phyloP scores from a whole-genome alignment of 1,139 yeast species.

The Pichia sp. region DNA sequence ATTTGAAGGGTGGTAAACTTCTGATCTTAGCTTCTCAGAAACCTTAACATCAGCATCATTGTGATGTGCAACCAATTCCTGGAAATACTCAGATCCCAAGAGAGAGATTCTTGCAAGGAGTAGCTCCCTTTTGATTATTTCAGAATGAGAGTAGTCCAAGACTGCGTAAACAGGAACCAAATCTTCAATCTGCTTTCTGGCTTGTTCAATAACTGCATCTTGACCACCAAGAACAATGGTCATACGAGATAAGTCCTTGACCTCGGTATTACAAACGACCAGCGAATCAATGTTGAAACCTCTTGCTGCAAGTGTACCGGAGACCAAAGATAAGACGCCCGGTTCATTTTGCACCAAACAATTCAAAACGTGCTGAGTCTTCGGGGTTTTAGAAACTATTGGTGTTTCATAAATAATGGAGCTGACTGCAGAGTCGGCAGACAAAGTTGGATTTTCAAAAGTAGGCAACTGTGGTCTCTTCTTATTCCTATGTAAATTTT shows the following conservation, averaged over 20 bases:
- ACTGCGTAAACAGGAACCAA: slow-evolving; percentile 98
- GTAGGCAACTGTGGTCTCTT: slow-evolving; percentile 91
- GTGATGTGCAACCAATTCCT: slow-evolving; percentile 88
- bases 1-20: slow-evolving; percentile 80
- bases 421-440: slow-evolving; percentile 92
- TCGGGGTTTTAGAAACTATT: slow-evolving; percentile 60
- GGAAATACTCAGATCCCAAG: slow-evolving; percentile 95
- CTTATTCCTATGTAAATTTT: slow-evolving; percentile 80
- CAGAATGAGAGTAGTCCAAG: slow-evolving; percentile 85
- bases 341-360: slow-evolving; percentile 98
- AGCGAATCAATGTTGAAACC: slow-evolving; percentile 97
- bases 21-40: slow-evolving; percentile 43
- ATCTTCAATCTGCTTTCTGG: slow-evolving; percentile 97
- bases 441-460: slow-evolving; percentile 92
- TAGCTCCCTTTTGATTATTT: slow-evolving; percentile 86
- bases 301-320: slow-evolving; percentile 95
- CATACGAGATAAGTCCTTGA: slow-evolving; percentile 92
- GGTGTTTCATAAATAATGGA: slow-evolving; percentile 95
- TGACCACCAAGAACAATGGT: slow-evolving; percentile 92
- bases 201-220: slow-evolving; percentile 95
- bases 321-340: slow-evolving; percentile 88
- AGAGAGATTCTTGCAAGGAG: slow-evolving; percentile 86
- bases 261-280: slow-evolving; percentile 96
- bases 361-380: slow-evolving; percentile 84
- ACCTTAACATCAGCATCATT: slow-evolving; percentile 48